Conservation (phyloP, 257 asterid genomes). For the Avicennia marina region DNA sequence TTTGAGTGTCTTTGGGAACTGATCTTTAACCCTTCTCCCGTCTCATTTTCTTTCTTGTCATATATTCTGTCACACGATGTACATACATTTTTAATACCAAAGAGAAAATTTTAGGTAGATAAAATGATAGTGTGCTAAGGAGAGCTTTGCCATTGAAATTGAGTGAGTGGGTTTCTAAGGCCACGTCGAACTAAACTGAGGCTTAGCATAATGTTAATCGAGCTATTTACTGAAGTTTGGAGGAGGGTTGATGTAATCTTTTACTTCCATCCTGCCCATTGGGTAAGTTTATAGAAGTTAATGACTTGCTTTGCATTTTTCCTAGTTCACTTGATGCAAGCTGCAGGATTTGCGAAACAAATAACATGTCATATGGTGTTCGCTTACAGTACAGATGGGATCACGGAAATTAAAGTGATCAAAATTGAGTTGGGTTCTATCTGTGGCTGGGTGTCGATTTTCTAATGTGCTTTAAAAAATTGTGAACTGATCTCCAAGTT, state of each 20-base stretch:
- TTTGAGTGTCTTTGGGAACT: conserved; percentile 6
- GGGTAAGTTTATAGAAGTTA: not conserved
- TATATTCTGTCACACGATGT: not conserved
- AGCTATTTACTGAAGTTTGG: not conserved
- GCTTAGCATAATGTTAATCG: not conserved
- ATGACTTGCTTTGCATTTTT: not conserved
- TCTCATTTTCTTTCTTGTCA: not conserved
- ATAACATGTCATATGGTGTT: not conserved
- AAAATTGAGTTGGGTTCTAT: not conserved
- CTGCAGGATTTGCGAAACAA: conserved; percentile 7
- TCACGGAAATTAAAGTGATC: not conserved
- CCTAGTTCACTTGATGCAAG: conserved; percentile 5
- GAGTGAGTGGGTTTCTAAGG: conserved; percentile 1
- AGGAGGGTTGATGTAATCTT: not conserved
- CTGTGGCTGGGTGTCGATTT: not conserved
- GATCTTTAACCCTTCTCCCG: not conserved
- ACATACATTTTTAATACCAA: not conserved
- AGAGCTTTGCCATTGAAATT: not conserved
- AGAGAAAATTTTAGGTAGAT: conserved; percentile 1
- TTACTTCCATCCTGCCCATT: not conserved
- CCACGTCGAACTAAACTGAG: not conserved
- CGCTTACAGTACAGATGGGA: not conserved
- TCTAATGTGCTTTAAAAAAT: not conserved
- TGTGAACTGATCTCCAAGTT: not conserved
- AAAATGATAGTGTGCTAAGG: not conserved